Evolutionary conservation across 1,284 basidiomycete genomes (phyloP).

Genomic region (Wallemia mellicola): DNA sequence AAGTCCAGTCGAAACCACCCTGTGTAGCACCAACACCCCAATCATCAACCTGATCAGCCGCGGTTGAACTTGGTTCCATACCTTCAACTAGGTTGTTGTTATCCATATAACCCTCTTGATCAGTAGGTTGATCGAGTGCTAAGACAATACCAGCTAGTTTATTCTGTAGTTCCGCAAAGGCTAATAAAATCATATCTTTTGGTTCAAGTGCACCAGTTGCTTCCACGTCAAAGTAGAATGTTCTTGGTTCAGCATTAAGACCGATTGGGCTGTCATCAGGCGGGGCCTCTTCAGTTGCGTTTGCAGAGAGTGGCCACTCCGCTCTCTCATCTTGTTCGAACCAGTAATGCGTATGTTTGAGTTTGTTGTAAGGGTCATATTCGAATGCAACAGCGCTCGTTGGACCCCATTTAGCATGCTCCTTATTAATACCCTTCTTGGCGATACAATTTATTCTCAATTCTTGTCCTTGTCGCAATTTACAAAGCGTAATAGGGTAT

Average conservation of each 20-base stretch:
- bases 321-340: slow-evolving; percentile 44
- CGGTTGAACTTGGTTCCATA: neutral
- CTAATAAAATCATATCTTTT: neutral
- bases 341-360: slow-evolving; percentile 90
- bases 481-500: slow-evolving; percentile 42
- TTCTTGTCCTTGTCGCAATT: slow-evolving; percentile 81
- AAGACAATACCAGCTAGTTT: neutral
- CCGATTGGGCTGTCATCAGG: slow-evolving; percentile 34
- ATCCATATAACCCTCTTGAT: neutral
- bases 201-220: slow-evolving; percentile 43
- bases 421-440: slow-evolving; percentile 69
- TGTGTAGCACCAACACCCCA: neutral
- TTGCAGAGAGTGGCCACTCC: slow-evolving; percentile 59
- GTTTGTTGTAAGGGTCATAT: slow-evolving; percentile 92
- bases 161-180: neutral
- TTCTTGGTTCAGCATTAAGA: slow-evolving; percentile 56
- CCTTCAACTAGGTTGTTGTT: neutral
- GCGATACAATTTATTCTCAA: slow-evolving; percentile 54
- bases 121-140: neutral
- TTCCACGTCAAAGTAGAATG: slow-evolving; percentile 76
- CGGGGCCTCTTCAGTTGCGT: slow-evolving; percentile 50
- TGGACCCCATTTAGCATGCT: slow-evolving; percentile 98
- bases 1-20: neutral
- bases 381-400: slow-evolving; percentile 84
- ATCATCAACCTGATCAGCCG: neutral